Base-by-base conservation (phyloP, 345 rosid species). In the Brassica rapa region DNA sequence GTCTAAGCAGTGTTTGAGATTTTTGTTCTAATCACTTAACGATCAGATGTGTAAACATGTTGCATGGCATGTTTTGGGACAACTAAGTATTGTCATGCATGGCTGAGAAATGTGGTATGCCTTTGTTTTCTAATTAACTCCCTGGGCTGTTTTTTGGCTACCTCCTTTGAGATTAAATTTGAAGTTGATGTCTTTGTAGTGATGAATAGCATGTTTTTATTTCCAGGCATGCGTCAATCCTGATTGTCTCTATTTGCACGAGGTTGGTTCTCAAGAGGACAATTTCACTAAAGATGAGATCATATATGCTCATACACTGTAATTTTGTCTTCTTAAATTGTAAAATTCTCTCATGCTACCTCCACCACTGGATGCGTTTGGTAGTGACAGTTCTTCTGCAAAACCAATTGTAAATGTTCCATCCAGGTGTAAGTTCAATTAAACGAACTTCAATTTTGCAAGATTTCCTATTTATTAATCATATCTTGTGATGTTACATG, bases 61-160 rank as follows among this genome's bases (percentile, higher is more conserved):
- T 46, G 15, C 85, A 91, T 91, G 85, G 96, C 93, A 9, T 91
- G 90, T 80, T 91, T 91, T 81, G 96, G 93, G 76, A 91, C 96
- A 68, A 89, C 96, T 32, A 89, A 91, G 79, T 91, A 91, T 65
- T 91, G 96, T 66, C 93, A 91, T 81, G 90, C 91, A 61, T 91
- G 96, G 96, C 85, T 89, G 69, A 86, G 91, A 83, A 89, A 88
- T 82, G 82, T 79, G 89, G 93, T 90, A 81, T 12, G 84, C 29
- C 19, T 70, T 72, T 63, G 49, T 49, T 71, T 56, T 66, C 25
- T 19, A 19, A 19, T 19, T 39, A 60, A 27, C 11, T 24, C 62
- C 43, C 6, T 7, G 37, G 14, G 55, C 12, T 21, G 14, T 3
- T 65, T 14, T 63, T 39, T 35, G 39, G 21, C 14, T 62, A n/a